phyloP scores from a whole-genome alignment of 257 asterid species.

The Handroanthus guayacan region DNA sequence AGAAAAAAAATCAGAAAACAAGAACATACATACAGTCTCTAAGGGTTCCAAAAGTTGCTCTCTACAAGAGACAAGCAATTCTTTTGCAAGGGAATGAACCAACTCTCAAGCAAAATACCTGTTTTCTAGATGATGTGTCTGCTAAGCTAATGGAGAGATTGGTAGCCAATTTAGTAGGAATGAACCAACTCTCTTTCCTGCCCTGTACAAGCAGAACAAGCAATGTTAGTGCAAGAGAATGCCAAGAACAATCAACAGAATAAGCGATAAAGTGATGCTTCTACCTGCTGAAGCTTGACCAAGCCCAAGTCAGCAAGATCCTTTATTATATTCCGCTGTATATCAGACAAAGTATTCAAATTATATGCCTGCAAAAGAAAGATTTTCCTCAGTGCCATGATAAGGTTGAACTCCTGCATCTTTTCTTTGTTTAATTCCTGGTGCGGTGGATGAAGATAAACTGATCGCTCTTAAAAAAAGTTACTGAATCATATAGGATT shows the following conservation, averaged over 20 bases:
- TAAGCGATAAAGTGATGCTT: conserved; percentile 28
- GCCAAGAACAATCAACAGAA: conserved; percentile 12
- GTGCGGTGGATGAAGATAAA: conserved; percentile 21
- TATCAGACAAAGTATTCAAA: conserved; percentile 73
- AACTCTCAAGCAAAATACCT: conserved; percentile 53
- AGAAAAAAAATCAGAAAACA: conserved; percentile 6
- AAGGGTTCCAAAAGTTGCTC: conserved; percentile 3
- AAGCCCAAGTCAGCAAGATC: conserved; percentile 95
- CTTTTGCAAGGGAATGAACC: conserved; percentile 6
- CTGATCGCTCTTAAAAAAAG: conserved; percentile 4
- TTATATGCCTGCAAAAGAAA: conserved; percentile 80
- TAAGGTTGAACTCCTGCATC: conserved; percentile 26
- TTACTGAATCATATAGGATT: background rate
- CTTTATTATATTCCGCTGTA: conserved; percentile 70
- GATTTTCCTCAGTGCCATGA: conserved; percentile 30
- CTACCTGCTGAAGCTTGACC: conserved; percentile 96
- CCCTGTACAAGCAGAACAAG: conserved; percentile 62
- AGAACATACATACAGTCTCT: conserved; percentile 13
- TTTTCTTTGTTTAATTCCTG: conserved; percentile 28
- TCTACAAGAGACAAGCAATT: conserved; percentile 24
- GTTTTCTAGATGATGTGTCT: conserved; percentile 84
- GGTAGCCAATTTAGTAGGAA: conserved; percentile 95
- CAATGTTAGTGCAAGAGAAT: conserved; percentile 24
- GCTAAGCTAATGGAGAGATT: conserved; percentile 95
- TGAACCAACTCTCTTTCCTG: conserved; percentile 93